phyloP scores from a whole-genome alignment of 352 stramenopile genomes.

The Pythium phragmiticola region DNA sequence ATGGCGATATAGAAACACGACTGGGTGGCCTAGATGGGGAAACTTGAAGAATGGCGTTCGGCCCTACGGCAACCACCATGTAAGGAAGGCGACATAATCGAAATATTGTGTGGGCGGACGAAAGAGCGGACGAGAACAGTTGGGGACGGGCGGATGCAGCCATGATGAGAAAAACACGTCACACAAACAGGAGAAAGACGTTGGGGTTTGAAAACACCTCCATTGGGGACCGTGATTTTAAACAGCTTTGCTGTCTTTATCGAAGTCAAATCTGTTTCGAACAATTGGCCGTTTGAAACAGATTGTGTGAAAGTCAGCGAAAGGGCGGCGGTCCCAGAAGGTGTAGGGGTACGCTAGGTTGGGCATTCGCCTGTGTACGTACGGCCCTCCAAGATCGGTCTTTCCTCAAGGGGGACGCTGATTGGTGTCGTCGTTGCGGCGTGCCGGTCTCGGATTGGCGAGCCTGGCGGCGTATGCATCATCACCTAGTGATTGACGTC shows the following conservation, averaged over 20 bases:
- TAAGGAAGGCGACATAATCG: neutral
- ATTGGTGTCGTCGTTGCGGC: too few relatives aligned
- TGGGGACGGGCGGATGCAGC: constrained; percentile 5
- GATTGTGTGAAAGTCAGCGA: neutral
- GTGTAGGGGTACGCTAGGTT: neutral
- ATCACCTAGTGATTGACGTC: neutral
- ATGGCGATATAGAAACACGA: constrained; percentile 22
- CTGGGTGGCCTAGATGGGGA: constrained; percentile 7
- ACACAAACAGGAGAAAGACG: constrained; percentile 1
- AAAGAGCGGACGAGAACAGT: neutral
- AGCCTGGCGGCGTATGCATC: neutral
- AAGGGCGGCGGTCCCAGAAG: neutral
- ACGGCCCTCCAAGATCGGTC: neutral
- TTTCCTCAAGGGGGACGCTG: neutral
- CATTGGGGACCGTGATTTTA: neutral
- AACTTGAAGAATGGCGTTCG: constrained; percentile 27
- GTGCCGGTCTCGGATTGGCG: neutral
- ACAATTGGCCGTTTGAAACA: neutral
- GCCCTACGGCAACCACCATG: constrained; percentile 14
- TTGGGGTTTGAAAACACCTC: neutral
- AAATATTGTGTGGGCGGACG: neutral
- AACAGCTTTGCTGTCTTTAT: neutral
- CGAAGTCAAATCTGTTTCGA: neutral
- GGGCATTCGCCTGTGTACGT: neutral
- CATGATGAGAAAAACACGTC: constrained; percentile 9